Percentiles rank a stretch among this genome's conserved stretches.
Evolutionary conservation across 768 basidiomycete genomes (phyloP).

Genomic region (Boletus rufocinnamomeus): DNA sequence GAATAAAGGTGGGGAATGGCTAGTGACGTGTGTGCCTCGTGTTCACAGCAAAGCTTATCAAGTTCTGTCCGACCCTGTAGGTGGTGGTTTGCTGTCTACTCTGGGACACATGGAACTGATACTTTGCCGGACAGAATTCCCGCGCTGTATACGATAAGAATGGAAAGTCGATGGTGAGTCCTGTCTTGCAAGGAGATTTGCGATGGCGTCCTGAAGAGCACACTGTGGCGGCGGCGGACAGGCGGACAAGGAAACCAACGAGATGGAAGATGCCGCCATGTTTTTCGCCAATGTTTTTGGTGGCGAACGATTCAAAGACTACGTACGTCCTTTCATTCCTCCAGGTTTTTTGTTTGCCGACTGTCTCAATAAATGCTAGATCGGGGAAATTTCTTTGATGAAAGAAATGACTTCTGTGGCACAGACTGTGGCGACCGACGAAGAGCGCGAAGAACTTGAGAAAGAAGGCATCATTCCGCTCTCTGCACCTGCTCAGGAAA

Average conservation of each 20-base stretch:
- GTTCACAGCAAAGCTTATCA: conserved; percentile 87
- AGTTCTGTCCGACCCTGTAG: conserved; percentile 80
- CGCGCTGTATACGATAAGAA: conserved; percentile 94
- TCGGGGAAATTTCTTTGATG: conserved; percentile 95
- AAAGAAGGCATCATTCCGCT: conserved; percentile 52
- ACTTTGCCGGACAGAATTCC: conserved; percentile 55
- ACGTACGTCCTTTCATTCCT: conserved; percentile 53
- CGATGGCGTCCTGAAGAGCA: conserved; percentile 7
- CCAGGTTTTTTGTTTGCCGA: not conserved
- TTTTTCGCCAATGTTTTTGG: conserved; percentile 97
- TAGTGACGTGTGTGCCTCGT: conserved; percentile 23
- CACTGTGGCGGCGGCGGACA: conserved; percentile 23
- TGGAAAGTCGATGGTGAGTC: conserved; percentile 80
- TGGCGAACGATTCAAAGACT: conserved; percentile 88
- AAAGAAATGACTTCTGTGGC: conserved; percentile 90
- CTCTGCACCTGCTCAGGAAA: conserved; percentile 20
- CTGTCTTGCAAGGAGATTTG: conserved; percentile 9
- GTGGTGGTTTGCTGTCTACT: conserved; percentile 29
- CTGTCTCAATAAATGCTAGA: conserved; percentile 47
- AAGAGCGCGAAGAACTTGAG: conserved; percentile 88
- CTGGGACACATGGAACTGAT: conserved; percentile 7
- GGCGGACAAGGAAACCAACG: conserved; percentile 79
- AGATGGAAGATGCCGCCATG: conserved; percentile 89
- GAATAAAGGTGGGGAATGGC: conserved; percentile 10
- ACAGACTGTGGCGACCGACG: conserved; percentile 86